Evolutionary conservation across 164 flowering plant species (phyloP).

Genomic region (Annona squamosa): DNA sequence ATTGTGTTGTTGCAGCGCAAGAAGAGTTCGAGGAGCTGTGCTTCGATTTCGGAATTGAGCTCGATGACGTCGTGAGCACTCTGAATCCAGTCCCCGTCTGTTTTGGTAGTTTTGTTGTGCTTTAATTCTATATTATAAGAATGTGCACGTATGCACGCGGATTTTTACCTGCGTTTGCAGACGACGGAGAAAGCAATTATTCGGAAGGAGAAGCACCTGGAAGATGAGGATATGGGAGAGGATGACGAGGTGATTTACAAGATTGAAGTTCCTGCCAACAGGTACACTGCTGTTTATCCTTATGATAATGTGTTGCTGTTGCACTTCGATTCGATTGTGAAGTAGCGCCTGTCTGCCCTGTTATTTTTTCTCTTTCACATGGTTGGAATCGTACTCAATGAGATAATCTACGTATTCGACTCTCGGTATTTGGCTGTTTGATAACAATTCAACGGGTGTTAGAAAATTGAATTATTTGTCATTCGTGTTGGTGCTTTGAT

Average conservation of each 20-base stretch:
- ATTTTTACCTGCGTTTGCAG: conserved; percentile 21
- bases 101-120: background rate
- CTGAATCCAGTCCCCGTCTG: background rate
- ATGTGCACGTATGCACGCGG: background rate
- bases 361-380: too few species aligned
- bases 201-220: conserved; percentile 85
- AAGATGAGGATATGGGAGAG: conserved; percentile 37
- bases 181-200: conserved; percentile 87
- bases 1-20: conserved; percentile 37
- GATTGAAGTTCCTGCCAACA: conserved; percentile 87
- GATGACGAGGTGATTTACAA: conserved; percentile 91
- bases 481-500: too few species aligned
- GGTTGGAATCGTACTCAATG: background rate
- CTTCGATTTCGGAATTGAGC: conserved; percentile 82
- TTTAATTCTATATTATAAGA: background rate
- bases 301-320: background rate
- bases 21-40: conserved; percentile 89
- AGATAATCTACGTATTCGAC: background rate
- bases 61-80: conserved; percentile 80
- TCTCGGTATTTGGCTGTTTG: background rate
- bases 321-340: background rate
- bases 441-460: background rate
- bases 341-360: background rate
- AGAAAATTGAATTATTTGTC: background rate
- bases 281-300: conserved; percentile 29